Base-by-base conservation (phyloP, 192 early-diverging fungal species). In the Polychytrium aggregatum region DNA sequence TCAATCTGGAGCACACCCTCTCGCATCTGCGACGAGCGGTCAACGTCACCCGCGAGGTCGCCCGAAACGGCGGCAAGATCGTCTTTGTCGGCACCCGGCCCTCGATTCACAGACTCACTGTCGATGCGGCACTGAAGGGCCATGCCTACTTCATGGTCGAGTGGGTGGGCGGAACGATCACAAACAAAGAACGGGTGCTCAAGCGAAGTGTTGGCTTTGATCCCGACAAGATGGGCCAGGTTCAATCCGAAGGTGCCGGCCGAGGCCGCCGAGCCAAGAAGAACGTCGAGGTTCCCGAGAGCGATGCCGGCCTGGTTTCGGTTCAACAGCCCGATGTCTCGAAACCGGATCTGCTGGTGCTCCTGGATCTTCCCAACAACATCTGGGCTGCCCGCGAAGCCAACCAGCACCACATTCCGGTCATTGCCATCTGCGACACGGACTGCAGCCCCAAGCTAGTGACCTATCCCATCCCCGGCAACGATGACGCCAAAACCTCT, bases 1-100 rank as follows among this genome's bases (percentile, higher is more conserved):
- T 97, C 68, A 91, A 97, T 57, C 60, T 92, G 40, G 91, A 97
- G 50, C 84, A 90, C 35, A 93, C 94, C 1, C 60, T 95, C 47
- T 79, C 80, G 2, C 72, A 81, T 30, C 70, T 97, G 22, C 72
- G 91, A 27, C 76, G 91, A 35, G 88, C 94, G 4, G 77, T 79
- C 44, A 76, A 74, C 37, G 74, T 92, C 18, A 73, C 77, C 9
- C 57, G 75, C 18, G 74, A 79, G 24, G 78, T 92, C 3, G 80
- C 87, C 25, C 60, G 72, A 33, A 55, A 76, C 16, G 89, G 86
- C 27, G 89, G 92, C 6, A 77, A 78, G 40, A 78, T 97, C 39
- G 38, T 95, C 42, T 97, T 97, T 60, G 71, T 87, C 8, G 92
- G 87, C 3, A 84, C 84, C 9, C 71, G 86, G 11, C 74, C 77